A percentile compares a stretch with the other conserved stretches of the same genome.
Evolutionary conservation across 2,329 filamentous ascomycete species (phyloP).

Genomic region (Colletotrichum sp.): DNA sequence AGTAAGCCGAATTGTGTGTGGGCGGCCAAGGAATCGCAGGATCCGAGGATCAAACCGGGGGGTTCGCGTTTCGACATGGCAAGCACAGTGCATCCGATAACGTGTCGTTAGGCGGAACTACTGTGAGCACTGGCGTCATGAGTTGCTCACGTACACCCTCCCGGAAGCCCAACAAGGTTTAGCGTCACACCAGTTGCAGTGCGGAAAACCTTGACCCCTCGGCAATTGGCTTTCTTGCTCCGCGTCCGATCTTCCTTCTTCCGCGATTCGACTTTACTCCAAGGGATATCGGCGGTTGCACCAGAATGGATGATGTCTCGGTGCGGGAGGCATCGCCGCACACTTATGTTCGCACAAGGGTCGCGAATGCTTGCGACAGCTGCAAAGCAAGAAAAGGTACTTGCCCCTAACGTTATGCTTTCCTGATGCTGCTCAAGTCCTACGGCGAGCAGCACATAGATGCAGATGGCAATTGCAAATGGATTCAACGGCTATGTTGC

Average conservation of each 20-base stretch:
- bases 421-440: background rate
- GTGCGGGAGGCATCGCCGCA: conserved; percentile 9
- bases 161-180: background rate
- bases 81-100: conserved; percentile 11
- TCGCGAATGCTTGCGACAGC: conserved; percentile 58
- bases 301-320: conserved; percentile 19
- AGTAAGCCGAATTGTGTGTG: background rate
- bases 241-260: conserved; percentile 16
- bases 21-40: background rate
- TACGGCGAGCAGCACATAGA: background rate
- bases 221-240: background rate
- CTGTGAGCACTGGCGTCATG: background rate
- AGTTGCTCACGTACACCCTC: background rate
- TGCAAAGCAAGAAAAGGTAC: conserved; percentile 55
- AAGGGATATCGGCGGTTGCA: background rate
- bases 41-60: background rate
- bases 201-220: conserved; percentile 1
- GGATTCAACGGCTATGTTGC: background rate
- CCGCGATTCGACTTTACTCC: background rate
- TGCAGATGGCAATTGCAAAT: background rate
- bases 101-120: background rate
- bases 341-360: conserved; percentile 37
- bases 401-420: background rate
- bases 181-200: background rate
- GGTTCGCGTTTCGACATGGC: background rate